Percentiles rank a stretch among this genome's conserved stretches.
Evolutionary conservation across 352 stramenopile genomes (phyloP).

Genomic region (Pythium aristosporum): DNA sequence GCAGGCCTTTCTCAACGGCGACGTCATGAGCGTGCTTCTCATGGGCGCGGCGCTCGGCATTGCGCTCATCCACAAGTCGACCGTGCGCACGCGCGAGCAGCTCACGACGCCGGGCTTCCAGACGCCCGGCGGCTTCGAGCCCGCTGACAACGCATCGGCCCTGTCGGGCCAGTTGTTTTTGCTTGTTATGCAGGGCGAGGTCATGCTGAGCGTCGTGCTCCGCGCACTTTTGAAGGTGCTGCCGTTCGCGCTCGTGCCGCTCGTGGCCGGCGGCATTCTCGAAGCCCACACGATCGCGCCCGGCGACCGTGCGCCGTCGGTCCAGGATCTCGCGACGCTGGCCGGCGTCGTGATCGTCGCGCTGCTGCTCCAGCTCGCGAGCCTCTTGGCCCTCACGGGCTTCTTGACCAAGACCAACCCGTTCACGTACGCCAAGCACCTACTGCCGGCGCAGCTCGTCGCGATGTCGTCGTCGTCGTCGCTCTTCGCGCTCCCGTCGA

Average conservation of each 20-base stretch:
- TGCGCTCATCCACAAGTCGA: constrained; percentile 25
- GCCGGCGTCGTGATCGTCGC: constrained; percentile 46
- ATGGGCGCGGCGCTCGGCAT: constrained; percentile 25
- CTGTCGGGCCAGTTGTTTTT: constrained; percentile 43
- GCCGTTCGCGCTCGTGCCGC: constrained; percentile 41
- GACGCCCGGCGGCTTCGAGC: constrained; percentile 20
- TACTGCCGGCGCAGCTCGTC: constrained; percentile 50
- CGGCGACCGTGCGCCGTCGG: constrained; percentile 16
- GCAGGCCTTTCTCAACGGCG: constrained; percentile 20
- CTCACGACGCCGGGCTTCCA: constrained; percentile 10
- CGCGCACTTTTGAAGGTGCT: constrained; percentile 39
- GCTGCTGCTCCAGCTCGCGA: constrained; percentile 39
- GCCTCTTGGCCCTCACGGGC: constrained; percentile 36
- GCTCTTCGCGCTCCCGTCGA: constrained; percentile 49
- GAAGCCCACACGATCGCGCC: constrained; percentile 5
- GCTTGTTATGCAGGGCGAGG: constrained; percentile 44
- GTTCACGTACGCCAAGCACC: constrained; percentile 41
- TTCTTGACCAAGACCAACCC: constrained; percentile 49
- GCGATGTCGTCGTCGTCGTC: constrained; percentile 51
- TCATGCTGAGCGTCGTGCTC: constrained; percentile 40
- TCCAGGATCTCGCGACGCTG: constrained; percentile 38
- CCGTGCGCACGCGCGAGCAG: constrained; percentile 18
- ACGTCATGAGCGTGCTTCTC: constrained; percentile 25
- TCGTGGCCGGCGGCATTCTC: constrained; percentile 45
- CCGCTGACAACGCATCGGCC: constrained; percentile 3